Evolutionary conservation across 768 basidiomycete species (phyloP), one percentile per base, ranked within the genome.

Genomic region (Chalciporus sphaerocephalus): DNA sequence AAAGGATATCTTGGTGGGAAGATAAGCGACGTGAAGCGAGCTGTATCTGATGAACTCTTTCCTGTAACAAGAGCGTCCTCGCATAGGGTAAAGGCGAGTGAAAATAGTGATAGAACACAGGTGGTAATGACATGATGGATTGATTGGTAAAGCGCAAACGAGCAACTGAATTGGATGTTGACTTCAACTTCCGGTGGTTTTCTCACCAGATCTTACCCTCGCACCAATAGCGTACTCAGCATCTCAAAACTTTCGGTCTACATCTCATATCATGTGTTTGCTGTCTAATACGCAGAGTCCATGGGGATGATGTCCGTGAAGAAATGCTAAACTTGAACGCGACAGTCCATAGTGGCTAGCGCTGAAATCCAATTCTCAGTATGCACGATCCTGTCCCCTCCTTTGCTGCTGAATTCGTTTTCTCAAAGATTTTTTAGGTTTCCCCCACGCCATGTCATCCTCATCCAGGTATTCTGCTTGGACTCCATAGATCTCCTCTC

Each of bases 41-140:
- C 63, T 91, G 89, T 15, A 85, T 61, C 25, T 73, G 66, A 58
- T 92, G 85, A 10, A 92, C 69, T 39, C 60, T 71, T 53, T 92
- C 83, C 61, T 92, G 90, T 3, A 92, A 68, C 3, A 70, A 70
- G 32, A 91, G 76, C 0, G 85, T 80, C 28, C 71, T 72, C 7
- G 68, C 61, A 60, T 96, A 97, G 0, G 90, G 87, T 27, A 96
- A 61, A 20, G 92, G 93, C n/a, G 66, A 69, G 25, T 66, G 69
- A 66, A 95, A 94, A 59, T 79, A 71, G 61, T 95, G 87, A 64
- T 83, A 92, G 51, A 85, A 64, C 42, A 93, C 71, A 9, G 91
- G 85, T 17, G 82, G 76, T 24, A 80, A 38, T 18, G 62, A 49
- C 62, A 64, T 64, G 38, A 12, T 35, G 21, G 15, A 15, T 30